Evolutionary conservation across 352 stramenopile species (phyloP), one percentile per base, ranked within the genome.

Genomic region (Pelagophyceae sp.): DNA sequence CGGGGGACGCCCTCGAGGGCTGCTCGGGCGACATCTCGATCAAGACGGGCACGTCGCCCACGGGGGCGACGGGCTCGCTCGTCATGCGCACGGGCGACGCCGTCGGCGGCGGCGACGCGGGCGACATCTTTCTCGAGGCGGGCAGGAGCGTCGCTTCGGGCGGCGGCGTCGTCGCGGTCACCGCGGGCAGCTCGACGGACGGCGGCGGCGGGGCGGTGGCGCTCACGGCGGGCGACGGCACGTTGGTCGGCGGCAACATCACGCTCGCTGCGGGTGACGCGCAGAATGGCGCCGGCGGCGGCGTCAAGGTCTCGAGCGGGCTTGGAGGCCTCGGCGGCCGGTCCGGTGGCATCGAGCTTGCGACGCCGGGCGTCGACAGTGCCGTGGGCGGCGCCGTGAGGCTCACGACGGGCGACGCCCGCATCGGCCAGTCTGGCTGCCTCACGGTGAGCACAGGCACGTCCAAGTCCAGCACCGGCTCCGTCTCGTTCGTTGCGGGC

Each of bases 141-240:
- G 76, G 76, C 38, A 58, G 74, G 20, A 70, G 70, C 25, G 76
- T 38, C 40, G 79, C 61, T 27, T 80, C 32, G 38, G 19, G 35
- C 40, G 75, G 75, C 25, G 75, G 75, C 25, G 20, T 25, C n/a
- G 54, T 79, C 19, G 17, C 6, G 17, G 51, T 76, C 37, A 31
- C 50, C 33, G n/a, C 75, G 1, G 75, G 75, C 38, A 84, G 80
- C 38, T 82, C 89, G 38, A 79, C 5, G 25, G 75, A 74, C 64
- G 78, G 80, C 61, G 29, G 31, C 38, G 74, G 40, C 32, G 75
- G 75, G 25, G 72, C 51, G 5, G 54, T 83, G 31, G 27, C 17
- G 0, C 32, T 83, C 32, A 25, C n/a, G 5, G 67, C 78, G 2
- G 79, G 79, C 25, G 72, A 60, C 17, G 72, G 35, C n/a, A 78